Evolutionary conservation across 2,329 filamentous ascomycete species (phyloP), one percentile per base, ranked within the genome.

Genomic region (Chaetomium strumarium): DNA sequence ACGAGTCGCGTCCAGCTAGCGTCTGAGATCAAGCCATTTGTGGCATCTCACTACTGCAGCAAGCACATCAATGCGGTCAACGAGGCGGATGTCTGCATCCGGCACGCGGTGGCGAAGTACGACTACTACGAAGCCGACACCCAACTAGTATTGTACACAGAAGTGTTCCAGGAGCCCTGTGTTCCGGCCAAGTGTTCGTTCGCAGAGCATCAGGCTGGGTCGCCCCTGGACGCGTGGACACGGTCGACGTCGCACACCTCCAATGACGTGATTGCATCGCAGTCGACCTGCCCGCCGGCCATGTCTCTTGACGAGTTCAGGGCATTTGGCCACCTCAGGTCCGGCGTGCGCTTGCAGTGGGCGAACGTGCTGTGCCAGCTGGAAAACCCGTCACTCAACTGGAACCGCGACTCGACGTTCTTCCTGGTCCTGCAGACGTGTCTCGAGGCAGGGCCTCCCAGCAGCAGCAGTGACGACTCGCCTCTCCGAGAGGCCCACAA

Each of bases 271-370:
- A 71, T 86, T 12, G 72, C 81, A 0, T 64, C 60, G 1, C 77
- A 81, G 52, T 64, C 58, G 0, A 46, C 63, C 0, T 83, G 79
- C 45, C 79, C 81, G 0, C 11, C 51, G 0, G 59, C 72, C 19
- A 66, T 86, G 51, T 69, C 74, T 0, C 53, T 80, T 0, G 72
- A 75, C 0, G 80, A 86, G 49, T 84, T 74, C 61, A 76, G 78
- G 46, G 68, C 73, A 0, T 72, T 84, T n/a, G 68, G 70, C 0
- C 61, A 72, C 0, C 57, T 85, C 2, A 71, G 75, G 0, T 61
- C 75, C 1, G 80, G 80, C 0, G 53, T 69, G 16, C 60, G 64
- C 1, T 64, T 82, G 9, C 77, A 80, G 46, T 85, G 80, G 76
- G 60, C 69, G 9, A 84, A 83, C 49, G 74, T 85, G 3, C 60